Conservation (phyloP, 2,329 filamentous ascomycete species). For the Pseudocercospora macadamiae region DNA sequence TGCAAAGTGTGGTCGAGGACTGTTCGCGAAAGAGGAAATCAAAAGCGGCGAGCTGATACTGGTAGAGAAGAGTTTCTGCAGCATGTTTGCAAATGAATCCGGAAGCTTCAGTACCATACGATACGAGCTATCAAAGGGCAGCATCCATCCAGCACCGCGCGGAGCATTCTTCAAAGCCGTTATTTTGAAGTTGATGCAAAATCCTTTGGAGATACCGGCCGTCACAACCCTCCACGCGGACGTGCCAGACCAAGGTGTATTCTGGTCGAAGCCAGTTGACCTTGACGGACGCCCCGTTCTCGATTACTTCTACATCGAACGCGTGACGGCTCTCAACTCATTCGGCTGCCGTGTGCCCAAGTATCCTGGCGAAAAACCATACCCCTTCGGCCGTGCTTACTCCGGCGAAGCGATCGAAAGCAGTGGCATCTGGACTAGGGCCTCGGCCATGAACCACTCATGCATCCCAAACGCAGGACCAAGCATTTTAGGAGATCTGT, state of each 20-base stretch:
- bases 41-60: conserved; percentile 14
- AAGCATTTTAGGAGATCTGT: conserved; percentile 59
- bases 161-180: neutral
- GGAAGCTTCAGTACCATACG: neutral
- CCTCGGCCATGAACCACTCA: conserved; percentile 58
- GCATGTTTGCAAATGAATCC: conserved; percentile 16
- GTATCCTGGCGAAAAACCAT: neutral
- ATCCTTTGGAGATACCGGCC: neutral
- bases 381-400: neutral
- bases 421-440: conserved; percentile 52
- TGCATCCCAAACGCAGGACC: conserved; percentile 53
- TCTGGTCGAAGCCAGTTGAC: neutral
- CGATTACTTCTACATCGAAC: neutral
- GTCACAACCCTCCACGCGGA: neutral
- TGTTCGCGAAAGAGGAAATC: conserved; percentile 12
- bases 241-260: neutral
- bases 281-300: neutral
- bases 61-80: conserved; percentile 28
- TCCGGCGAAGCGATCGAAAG: neutral
- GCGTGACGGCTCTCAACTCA: neutral
- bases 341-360: neutral
- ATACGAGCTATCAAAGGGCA: neutral
- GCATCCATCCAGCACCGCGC: neutral
- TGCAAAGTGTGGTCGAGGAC: conserved; percentile 9
- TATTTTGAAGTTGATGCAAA: neutral